phyloP scores from a whole-genome alignment of 164 flowering plant genomes.

The Chimonanthus praecox region DNA sequence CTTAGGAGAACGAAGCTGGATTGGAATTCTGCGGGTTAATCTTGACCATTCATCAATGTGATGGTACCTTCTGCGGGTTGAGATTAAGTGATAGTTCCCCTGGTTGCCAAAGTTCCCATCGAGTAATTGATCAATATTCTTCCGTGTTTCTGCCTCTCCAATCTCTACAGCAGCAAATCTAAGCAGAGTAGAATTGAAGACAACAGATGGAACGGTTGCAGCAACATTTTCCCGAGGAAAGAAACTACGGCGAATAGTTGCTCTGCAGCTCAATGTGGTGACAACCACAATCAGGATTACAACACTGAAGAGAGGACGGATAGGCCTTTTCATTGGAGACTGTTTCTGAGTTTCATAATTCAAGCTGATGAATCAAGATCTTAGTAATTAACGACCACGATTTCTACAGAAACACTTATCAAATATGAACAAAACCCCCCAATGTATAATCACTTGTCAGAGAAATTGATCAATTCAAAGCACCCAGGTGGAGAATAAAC shows the following conservation, averaged over 20 bases:
- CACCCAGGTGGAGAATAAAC: slow-evolving; percentile 10
- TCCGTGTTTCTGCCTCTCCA: slow-evolving; percentile 37
- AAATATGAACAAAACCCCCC: not conserved
- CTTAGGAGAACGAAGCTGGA: slow-evolving; percentile 44
- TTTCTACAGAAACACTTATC: slow-evolving; percentile 1
- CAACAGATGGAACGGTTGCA: slow-evolving; percentile 3
- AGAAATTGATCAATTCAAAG: not conserved
- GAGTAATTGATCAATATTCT: slow-evolving; percentile 54
- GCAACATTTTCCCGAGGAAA: slow-evolving; percentile 11
- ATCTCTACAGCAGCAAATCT: slow-evolving; percentile 54
- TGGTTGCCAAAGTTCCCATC: slow-evolving; percentile 46
- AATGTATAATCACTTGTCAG: not conserved
- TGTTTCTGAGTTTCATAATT: not conserved
- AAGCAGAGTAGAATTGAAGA: slow-evolving; percentile 60
- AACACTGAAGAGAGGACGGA: slow-evolving; percentile 45
- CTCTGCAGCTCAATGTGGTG: slow-evolving; percentile 33
- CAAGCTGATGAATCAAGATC: not conserved
- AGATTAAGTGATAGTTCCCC: slow-evolving; percentile 36
- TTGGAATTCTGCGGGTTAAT: slow-evolving; percentile 18
- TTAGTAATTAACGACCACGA: not conserved
- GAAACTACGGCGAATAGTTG: slow-evolving; percentile 25
- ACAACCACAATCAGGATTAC: slow-evolving; percentile 37
- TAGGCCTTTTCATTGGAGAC: slow-evolving; percentile 41
- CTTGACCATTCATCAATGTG: slow-evolving; percentile 20
- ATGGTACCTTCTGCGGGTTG: slow-evolving; percentile 38